Conservation (phyloP, 371 early-diverging fungal species). For the Smittium mucronatum region DNA sequence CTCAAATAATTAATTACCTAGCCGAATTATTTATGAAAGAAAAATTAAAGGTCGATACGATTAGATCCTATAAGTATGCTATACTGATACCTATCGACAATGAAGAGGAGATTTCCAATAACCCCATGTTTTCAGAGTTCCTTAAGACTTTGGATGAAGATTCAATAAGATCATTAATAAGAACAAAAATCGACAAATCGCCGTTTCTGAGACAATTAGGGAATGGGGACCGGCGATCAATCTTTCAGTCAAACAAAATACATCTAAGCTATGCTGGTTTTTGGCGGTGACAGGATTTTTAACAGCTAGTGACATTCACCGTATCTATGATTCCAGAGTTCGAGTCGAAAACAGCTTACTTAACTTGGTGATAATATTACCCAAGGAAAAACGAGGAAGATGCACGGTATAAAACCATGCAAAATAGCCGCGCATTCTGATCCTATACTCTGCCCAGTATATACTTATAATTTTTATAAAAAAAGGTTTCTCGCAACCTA, state of each 20-base stretch:
- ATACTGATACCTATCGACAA: background rate
- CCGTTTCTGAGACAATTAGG: background rate
- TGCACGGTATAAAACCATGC: conserved; percentile 5
- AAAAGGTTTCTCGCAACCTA: conserved; percentile 13
- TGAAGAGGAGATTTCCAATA: background rate
- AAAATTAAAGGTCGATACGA: background rate
- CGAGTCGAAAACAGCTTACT: background rate
- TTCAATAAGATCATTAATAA: background rate
- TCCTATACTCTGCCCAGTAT: conserved; percentile 13
- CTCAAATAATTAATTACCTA: background rate
- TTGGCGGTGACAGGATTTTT: background rate
- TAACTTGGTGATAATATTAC: conserved; percentile 11
- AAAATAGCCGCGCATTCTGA: background rate
- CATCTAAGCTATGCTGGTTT: background rate
- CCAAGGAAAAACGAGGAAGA: conserved; percentile 13
- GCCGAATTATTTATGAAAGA: background rate
- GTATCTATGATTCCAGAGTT: background rate
- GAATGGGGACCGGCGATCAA: background rate
- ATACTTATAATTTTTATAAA: conserved; percentile 11
- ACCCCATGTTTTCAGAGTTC: background rate
- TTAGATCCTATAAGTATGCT: background rate
- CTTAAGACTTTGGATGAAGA: background rate
- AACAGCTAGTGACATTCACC: background rate
- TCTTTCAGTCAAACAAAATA: background rate
- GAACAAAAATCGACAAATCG: background rate